These are phyloP conservation scores for Pezicula neosporulosa DNA, from an alignment of 2,329 filamentous ascomycete genomes.

Conservation along the genomic window DNA sequence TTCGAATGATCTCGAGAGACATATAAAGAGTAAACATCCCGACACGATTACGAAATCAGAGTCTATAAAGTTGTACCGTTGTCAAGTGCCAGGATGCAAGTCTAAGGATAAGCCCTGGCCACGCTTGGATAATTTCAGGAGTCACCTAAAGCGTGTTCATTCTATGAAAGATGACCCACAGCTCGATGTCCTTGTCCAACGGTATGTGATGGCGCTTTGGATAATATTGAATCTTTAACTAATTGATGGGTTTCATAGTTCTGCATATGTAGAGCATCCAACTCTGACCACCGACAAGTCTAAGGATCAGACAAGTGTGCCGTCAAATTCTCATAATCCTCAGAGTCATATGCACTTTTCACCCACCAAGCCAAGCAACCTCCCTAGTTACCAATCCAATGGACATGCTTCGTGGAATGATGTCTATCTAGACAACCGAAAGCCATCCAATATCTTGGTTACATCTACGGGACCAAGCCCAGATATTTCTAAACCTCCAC, in stretches of 20 bases:
- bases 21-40: slow-evolving; percentile 69
- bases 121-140: slow-evolving; percentile 80
- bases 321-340: too few species aligned
- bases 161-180: slow-evolving; percentile 31
- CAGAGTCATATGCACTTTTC: too few species aligned
- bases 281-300: too few species aligned
- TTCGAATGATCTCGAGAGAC: slow-evolving; percentile 75
- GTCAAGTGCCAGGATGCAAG: slow-evolving; percentile 52
- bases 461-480: too few species aligned
- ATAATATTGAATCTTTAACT: background rate
- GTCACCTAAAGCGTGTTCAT: slow-evolving; percentile 73
- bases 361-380: too few species aligned
- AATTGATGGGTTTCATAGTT: background rate
- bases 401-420: too few species aligned
- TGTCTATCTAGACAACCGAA: too few species aligned
- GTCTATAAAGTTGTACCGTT: slow-evolving; percentile 53
- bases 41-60: slow-evolving; percentile 39
- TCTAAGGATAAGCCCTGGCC: slow-evolving; percentile 71
- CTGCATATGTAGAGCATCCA: too few species aligned
- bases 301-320: too few species aligned
- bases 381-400: too few species aligned
- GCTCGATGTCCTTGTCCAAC: slow-evolving; percentile 39
- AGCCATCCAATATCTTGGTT: too few species aligned
- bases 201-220: slow-evolving; percentile 32
- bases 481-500: too few species aligned